Percentiles rank a stretch among this genome's conserved stretches.
phyloP scores from a whole-genome alignment of 2,329 filamentous ascomycete species.

The Drechmeria coniospora region DNA sequence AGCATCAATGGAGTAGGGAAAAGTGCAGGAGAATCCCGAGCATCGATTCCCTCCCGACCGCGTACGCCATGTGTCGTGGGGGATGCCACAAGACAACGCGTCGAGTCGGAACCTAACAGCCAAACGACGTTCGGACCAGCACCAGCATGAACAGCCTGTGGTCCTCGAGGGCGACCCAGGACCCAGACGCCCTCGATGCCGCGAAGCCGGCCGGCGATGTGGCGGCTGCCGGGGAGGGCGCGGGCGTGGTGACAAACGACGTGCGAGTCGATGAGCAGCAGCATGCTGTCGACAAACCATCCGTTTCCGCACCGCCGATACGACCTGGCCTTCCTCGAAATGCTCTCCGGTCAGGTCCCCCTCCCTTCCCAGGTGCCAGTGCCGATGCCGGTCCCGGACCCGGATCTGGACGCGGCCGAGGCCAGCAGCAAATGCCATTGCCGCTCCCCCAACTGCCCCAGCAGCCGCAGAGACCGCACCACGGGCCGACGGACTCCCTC shows the following conservation, averaged over 20 bases:
- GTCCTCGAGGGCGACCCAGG: constrained; percentile 21
- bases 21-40: not conserved
- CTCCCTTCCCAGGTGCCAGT: not conserved
- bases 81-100: too few species aligned
- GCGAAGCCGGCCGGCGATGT: constrained; percentile 19
- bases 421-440: constrained; percentile 3
- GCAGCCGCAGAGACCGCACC: constrained; percentile 16
- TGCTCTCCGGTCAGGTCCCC: constrained; percentile 11
- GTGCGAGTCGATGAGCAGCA: constrained; percentile 19
- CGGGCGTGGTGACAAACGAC: constrained; percentile 11
- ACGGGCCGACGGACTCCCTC: constrained; percentile 47
- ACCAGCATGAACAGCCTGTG: constrained; percentile 30
- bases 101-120: too few species aligned
- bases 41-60: constrained; percentile 1
- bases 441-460: constrained; percentile 6
- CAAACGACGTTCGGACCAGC: too few species aligned
- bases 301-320: constrained; percentile 4
- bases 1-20: not conserved
- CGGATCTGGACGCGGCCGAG: constrained; percentile 1
- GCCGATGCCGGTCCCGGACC: not conserved
- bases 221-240: constrained; percentile 26
- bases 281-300: constrained; percentile 19
- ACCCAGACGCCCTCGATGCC: constrained; percentile 12
- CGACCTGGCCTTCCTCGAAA: constrained; percentile 9
- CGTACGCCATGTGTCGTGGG: constrained; percentile 6